Conservation (phyloP, 345 rosid genomes). For the Populus tremula region DNA sequence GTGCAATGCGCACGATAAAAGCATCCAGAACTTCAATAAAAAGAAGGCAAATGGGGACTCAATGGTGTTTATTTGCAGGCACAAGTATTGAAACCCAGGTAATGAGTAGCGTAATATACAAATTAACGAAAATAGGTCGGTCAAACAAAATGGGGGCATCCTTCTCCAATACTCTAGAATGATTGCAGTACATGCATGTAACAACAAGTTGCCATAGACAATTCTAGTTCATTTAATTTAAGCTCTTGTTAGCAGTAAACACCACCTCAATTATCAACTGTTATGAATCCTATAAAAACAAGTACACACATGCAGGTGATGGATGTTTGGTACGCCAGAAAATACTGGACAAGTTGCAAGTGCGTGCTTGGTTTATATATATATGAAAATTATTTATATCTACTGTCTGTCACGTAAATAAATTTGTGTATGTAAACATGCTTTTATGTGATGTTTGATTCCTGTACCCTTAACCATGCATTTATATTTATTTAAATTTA, state of each 20-base stretch:
- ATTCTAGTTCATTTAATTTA: neutral
- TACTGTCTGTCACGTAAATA: no score
- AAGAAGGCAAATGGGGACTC: neutral
- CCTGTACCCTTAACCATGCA: neutral
- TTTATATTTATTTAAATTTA: neutral
- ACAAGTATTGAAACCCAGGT: neutral
- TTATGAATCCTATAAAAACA: conserved; percentile 6
- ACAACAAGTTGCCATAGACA: neutral
- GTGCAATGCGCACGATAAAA: conserved; percentile 17
- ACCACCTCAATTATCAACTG: neutral
- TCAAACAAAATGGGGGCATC: conserved; percentile 10
- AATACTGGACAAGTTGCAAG: conserved; percentile 2
- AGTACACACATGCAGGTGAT: neutral
- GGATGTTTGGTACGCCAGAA: conserved; percentile 2
- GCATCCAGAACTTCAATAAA: conserved; percentile 9
- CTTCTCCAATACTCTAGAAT: neutral
- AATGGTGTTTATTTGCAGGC: neutral
- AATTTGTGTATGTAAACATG: neutral
- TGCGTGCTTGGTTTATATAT: neutral
- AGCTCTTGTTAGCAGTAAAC: neutral
- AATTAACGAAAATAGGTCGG: neutral
- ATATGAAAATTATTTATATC: no score
- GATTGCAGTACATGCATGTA: neutral
- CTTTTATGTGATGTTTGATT: neutral
- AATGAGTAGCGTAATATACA: neutral